Percentiles rank a stretch among this genome's conserved stretches.
These are phyloP conservation scores for Trichoderma sp. DNA, from an alignment of 2,329 filamentous ascomycete genomes.

Conservation along the genomic window DNA sequence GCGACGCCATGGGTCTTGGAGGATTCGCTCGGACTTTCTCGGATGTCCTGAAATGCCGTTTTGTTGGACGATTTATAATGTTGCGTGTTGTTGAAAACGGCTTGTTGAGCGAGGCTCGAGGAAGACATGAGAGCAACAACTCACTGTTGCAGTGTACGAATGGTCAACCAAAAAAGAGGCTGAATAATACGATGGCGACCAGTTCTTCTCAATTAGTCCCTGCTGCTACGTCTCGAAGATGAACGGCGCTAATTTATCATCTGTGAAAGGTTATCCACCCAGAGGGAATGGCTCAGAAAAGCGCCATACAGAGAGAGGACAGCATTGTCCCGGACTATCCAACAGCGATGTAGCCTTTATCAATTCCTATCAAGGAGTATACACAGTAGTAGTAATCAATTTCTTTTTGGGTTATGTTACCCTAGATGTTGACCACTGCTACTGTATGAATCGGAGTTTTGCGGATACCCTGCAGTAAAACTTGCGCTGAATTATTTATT, in stretches of 20 bases:
- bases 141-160: background rate
- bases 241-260: too few species aligned
- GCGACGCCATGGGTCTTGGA: background rate
- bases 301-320: too few species aligned
- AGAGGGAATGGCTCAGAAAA: too few species aligned
- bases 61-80: background rate
- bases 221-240: background rate
- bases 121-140: too few species aligned
- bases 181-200: background rate
- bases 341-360: too few species aligned
- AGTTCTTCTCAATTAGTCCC: background rate
- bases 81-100: background rate
- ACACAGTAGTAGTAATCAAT: too few species aligned
- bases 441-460: background rate
- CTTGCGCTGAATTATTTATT: background rate
- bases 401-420: background rate
- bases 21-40: constrained; percentile 9
- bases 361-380: too few species aligned
- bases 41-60: constrained; percentile 14
- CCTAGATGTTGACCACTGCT: background rate
- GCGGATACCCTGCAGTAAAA: background rate
- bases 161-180: too few species aligned
- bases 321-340: too few species aligned
- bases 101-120: background rate
- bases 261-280: too few species aligned